Percentiles rank a stretch among this genome's conserved stretches.
These are phyloP conservation scores for Colletotrichum echinochloae DNA, from an alignment of 2,329 filamentous ascomycete genomes.

Conservation along the genomic window DNA sequence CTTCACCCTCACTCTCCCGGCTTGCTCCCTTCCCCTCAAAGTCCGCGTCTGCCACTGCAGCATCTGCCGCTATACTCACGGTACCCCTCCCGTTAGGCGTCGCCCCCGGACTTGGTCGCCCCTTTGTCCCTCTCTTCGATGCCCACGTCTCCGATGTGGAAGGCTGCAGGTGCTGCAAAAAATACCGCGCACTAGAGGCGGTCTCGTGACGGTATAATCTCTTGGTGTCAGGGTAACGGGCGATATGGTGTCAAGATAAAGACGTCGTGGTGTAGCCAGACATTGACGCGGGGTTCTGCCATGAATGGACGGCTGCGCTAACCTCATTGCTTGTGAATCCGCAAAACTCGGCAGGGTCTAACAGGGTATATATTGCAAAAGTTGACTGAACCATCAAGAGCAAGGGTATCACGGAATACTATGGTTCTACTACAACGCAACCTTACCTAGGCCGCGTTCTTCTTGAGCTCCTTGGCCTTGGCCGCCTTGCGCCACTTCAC, in stretches of 20 bases:
- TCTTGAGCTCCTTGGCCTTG: slow-evolving; percentile 44
- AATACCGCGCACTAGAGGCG: slow-evolving; percentile 52
- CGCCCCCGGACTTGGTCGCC: slow-evolving; percentile 52
- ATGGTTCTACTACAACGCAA: background rate
- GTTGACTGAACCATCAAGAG: background rate
- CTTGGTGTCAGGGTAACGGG: background rate
- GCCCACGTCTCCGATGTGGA: slow-evolving; percentile 56
- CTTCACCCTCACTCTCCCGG: slow-evolving; percentile 56
- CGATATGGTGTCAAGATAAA: slow-evolving; percentile 4
- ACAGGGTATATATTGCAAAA: background rate
- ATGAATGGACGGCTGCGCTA: background rate
- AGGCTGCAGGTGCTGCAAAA: slow-evolving; percentile 59
- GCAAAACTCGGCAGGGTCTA: background rate
- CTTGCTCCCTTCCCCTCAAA: slow-evolving; percentile 53
- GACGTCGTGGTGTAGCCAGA: background rate
- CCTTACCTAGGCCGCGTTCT: slow-evolving; percentile 10
- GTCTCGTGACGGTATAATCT: slow-evolving; percentile 52
- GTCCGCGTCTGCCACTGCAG: slow-evolving; percentile 61
- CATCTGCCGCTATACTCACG: slow-evolving; percentile 57
- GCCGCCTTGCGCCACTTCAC: slow-evolving; percentile 56
- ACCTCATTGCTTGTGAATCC: background rate
- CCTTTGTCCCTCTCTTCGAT: slow-evolving; percentile 52
- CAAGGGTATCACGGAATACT: slow-evolving; percentile 18
- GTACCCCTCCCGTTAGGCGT: slow-evolving; percentile 52
- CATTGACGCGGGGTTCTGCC: background rate